These are phyloP conservation scores for Trypanosoma melophagium DNA, from an alignment of 208 protist genomes.

Conservation along the genomic window DNA sequence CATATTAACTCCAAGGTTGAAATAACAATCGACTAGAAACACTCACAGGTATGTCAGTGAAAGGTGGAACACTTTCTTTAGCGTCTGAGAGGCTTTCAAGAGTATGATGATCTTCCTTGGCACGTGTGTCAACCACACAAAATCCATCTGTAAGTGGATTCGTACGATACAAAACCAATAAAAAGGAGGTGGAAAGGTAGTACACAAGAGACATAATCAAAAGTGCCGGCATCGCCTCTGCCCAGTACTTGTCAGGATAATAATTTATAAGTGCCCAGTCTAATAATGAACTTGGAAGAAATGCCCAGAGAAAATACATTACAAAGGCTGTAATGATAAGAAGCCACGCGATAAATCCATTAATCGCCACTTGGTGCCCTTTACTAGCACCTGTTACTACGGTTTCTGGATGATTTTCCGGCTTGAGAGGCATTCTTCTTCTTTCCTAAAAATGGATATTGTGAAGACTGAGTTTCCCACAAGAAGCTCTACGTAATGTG, in stretches of 20 bases:
- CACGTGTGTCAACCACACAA: slow-evolving; percentile 72
- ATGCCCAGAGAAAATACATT: slow-evolving; percentile 79
- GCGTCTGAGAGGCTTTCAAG: slow-evolving; percentile 51
- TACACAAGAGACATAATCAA: slow-evolving; percentile 78
- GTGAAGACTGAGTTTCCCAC: neutral
- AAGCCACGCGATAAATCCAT: slow-evolving; percentile 85
- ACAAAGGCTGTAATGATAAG: slow-evolving; percentile 53
- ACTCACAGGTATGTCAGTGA: slow-evolving; percentile 81
- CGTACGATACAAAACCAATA: slow-evolving; percentile 68
- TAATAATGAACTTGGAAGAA: slow-evolving; percentile 57
- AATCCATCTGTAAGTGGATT: slow-evolving; percentile 72
- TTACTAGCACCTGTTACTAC: slow-evolving; percentile 3
- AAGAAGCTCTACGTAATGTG: no score
- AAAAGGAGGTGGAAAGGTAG: slow-evolving; percentile 61
- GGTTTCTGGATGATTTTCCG: neutral
- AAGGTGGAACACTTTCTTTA: slow-evolving; percentile 69
- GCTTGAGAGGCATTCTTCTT: slow-evolving; percentile 13
- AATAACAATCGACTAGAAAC: slow-evolving; percentile 77
- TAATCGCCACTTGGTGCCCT: slow-evolving; percentile 75
- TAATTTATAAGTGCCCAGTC: slow-evolving; percentile 74
- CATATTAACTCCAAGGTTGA: slow-evolving; percentile 69
- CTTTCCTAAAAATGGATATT: neutral
- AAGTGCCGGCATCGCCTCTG: slow-evolving; percentile 73
- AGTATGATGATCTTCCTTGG: slow-evolving; percentile 50
- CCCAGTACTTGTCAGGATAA: slow-evolving; percentile 93